Conservation (phyloP, 139 green algal species). For the Chlamydomonas asymmetrica region DNA sequence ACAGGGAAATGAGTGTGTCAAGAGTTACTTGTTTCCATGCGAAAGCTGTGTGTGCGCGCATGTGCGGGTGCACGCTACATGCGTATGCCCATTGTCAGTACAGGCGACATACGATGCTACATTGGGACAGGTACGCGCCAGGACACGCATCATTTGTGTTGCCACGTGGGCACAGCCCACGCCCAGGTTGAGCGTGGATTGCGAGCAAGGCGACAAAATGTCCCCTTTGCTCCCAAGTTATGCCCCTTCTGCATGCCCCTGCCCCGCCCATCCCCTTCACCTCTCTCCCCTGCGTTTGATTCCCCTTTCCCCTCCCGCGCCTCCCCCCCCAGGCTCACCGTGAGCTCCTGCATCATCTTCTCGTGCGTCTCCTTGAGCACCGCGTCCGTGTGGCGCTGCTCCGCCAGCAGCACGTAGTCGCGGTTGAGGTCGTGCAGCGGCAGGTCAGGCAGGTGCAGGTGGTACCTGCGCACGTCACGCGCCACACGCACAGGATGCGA, state of each 20-base stretch:
- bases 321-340: neutral
- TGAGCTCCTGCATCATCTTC: conserved; percentile 32
- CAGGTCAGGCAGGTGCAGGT: conserved; percentile 37
- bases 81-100: neutral
- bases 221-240: no score
- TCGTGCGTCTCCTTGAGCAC: conserved; percentile 45
- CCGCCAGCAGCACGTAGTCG: conserved; percentile 41
- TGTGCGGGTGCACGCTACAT: neutral
- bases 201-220: neutral
- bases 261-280: no score
- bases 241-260: no score
- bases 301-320: neutral
- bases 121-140: neutral
- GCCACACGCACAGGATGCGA: no score
- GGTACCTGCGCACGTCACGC: no score
- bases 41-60: neutral
- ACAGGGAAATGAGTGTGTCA: no score
- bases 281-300: neutral
- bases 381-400: conserved; percentile 39
- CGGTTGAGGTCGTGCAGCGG: conserved; percentile 34
- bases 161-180: no score
- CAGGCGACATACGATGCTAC: no score
- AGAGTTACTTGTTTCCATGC: no score
- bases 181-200: neutral
- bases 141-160: no score